Percentiles rank a stretch among this genome's conserved stretches.
These are phyloP conservation scores for Hymenoscyphus albidus DNA, from an alignment of 2,329 filamentous ascomycete genomes.

Conservation along the genomic window DNA sequence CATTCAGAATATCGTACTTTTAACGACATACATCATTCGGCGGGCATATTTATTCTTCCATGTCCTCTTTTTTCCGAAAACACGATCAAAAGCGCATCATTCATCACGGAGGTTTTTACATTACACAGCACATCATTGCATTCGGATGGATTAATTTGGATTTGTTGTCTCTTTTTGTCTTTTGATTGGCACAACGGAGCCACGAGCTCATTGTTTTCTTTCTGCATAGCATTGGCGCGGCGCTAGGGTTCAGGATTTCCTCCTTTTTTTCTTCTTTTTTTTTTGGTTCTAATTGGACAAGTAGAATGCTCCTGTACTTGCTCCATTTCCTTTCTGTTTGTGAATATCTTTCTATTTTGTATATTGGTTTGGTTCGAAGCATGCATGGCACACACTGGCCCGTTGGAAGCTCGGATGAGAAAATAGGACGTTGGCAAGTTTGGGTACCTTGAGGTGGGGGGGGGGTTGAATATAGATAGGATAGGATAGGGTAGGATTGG, in stretches of 20 bases:
- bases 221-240: not conserved
- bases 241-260: not conserved
- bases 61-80: not conserved
- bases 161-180: not conserved
- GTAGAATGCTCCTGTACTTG: too few species aligned
- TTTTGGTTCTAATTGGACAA: not conserved
- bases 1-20: not conserved
- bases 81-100: not conserved
- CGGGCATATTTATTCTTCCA: not conserved
- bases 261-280: not conserved
- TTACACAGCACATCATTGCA: not conserved
- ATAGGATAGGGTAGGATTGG: too few species aligned
- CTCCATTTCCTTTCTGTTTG: too few species aligned
- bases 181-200: not conserved
- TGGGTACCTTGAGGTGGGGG: too few species aligned
- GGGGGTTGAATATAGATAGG: too few species aligned
- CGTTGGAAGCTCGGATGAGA: too few species aligned
- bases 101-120: not conserved
- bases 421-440: too few species aligned
- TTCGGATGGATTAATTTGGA: not conserved
- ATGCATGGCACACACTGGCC: too few species aligned
- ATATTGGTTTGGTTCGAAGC: too few species aligned
- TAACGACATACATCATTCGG: not conserved
- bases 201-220: not conserved
- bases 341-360: too few species aligned